Evolutionary conservation across 305 asterid genomes (phyloP).

Genomic region (Lippia alba): DNA sequence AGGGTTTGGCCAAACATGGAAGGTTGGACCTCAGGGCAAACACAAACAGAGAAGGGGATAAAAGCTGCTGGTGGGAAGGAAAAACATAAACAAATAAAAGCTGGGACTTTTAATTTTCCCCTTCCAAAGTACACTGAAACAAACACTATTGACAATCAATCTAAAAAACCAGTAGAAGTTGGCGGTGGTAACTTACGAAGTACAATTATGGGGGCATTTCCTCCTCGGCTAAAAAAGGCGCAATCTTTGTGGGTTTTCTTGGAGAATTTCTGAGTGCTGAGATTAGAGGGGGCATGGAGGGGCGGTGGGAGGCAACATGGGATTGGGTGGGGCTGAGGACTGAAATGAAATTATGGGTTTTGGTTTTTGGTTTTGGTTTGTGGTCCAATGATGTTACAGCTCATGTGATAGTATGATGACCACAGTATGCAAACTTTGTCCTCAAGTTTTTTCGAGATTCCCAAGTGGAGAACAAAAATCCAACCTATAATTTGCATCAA

Average conservation of each 20-base stretch:
- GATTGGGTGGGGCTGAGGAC: conserved; percentile 56
- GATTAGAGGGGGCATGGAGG: conserved; percentile 69
- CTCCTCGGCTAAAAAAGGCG: conserved; percentile 9
- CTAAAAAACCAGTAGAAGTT: conserved; percentile 27
- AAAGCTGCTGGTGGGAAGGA: conserved; percentile 32
- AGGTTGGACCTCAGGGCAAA: conserved; percentile 32
- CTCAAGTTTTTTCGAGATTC: conserved; percentile 34
- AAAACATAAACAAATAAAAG: conserved; percentile 26
- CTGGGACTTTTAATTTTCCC: conserved; percentile 12
- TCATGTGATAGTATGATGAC: conserved; percentile 52
- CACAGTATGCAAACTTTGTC: conserved; percentile 51
- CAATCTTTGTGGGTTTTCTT: conserved; percentile 21
- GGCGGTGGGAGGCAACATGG: conserved; percentile 60
- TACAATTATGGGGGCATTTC: conserved; percentile 40
- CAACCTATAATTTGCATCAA: conserved; percentile 28
- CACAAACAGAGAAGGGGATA: conserved; percentile 16
- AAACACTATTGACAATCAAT: conserved; percentile 26
- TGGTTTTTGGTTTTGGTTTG: conserved; percentile 50
- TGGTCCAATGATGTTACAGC: conserved; percentile 73
- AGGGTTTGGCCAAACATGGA: conserved; percentile 85
- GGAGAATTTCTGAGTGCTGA: conserved; percentile 44
- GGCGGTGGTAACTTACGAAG: conserved; percentile 29
- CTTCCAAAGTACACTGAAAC: conserved; percentile 27
- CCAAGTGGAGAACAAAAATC: conserved; percentile 30
- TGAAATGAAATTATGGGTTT: conserved; percentile 33